phyloP scores from a whole-genome alignment of 2,329 filamentous ascomycete genomes.

The Hymenoscyphus fructigenus region DNA sequence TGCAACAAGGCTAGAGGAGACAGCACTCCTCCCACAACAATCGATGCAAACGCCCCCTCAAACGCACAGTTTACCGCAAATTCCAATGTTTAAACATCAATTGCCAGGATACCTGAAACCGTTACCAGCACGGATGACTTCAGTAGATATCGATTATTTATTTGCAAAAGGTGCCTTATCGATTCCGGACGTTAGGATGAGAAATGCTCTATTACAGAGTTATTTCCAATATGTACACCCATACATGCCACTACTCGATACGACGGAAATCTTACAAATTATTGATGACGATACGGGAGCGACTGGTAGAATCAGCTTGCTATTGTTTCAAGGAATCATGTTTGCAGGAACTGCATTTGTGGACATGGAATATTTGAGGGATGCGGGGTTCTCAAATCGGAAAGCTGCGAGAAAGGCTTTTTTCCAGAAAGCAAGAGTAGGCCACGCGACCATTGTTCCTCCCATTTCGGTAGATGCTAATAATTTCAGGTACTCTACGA shows the following conservation, averaged over 20 bases:
- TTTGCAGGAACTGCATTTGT: slow-evolving; percentile 89
- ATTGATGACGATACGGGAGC: slow-evolving; percentile 67
- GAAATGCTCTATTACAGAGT: slow-evolving; percentile 76
- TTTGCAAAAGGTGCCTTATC: slow-evolving; percentile 80
- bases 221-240: slow-evolving; percentile 91
- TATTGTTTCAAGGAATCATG: slow-evolving; percentile 93
- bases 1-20: slow-evolving; percentile 25
- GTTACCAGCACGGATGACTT: slow-evolving; percentile 71
- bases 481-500: slow-evolving; percentile 74
- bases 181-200: slow-evolving; percentile 67
- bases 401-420: slow-evolving; percentile 85
- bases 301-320: slow-evolving; percentile 72
- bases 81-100: slow-evolving; percentile 25
- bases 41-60: not conserved
- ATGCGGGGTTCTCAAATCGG: slow-evolving; percentile 73
- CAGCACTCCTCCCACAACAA: not conserved
- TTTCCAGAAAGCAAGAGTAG: slow-evolving; percentile 82
- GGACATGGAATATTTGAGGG: slow-evolving; percentile 71
- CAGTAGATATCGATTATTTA: slow-evolving; percentile 81
- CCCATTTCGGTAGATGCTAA: slow-evolving; percentile 18
- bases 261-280: slow-evolving; percentile 57
- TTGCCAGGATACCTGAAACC: slow-evolving; percentile 73
- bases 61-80: not conserved
- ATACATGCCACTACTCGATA: slow-evolving; percentile 85
- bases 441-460: slow-evolving; percentile 37